Conservation (phyloP, 441 rosid genomes). For the Populus hybrid region DNA sequence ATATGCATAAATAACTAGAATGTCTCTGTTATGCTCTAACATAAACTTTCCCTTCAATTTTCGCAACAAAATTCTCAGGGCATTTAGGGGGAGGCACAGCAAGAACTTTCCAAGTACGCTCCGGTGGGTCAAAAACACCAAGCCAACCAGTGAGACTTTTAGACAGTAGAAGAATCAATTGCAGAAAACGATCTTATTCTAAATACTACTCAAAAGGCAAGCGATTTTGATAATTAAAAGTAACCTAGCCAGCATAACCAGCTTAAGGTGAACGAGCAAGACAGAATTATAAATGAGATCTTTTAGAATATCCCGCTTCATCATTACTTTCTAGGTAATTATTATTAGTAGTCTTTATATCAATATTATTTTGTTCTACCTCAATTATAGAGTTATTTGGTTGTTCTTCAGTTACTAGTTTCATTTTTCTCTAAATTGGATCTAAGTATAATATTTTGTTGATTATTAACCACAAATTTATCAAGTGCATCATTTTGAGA, state of each 20-base stretch:
- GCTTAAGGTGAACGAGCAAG: too few species aligned
- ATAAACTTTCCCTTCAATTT: constrained; percentile 57
- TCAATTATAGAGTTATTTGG: too few species aligned
- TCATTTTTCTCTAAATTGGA: too few species aligned
- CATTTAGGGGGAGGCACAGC: constrained; percentile 60
- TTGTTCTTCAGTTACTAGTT: too few species aligned
- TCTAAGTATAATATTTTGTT: too few species aligned
- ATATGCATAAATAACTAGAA: constrained; percentile 53
- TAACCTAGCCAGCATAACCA: constrained; percentile 17
- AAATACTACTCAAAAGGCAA: constrained; percentile 61
- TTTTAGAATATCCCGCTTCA: too few species aligned
- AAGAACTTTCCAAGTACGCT: constrained; percentile 52
- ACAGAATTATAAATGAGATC: too few species aligned
- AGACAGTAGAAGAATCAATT: constrained; percentile 47
- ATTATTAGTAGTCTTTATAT: too few species aligned
- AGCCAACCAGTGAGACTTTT: constrained; percentile 56
- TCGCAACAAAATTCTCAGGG: constrained; percentile 43
- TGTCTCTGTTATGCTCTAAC: constrained; percentile 52
- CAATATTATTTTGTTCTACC: too few species aligned
- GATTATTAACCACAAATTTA: too few species aligned
- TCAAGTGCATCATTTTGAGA: too few species aligned
- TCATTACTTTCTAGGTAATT: too few species aligned
- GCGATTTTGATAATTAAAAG: constrained; percentile 52
- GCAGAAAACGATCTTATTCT: constrained; percentile 63
- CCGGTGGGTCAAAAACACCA: constrained; percentile 47